Percentiles rank a stretch among this genome's conserved stretches.
Conservation (phyloP, 2,329 filamentous ascomycete species). For the Trichoderma sp. region DNA sequence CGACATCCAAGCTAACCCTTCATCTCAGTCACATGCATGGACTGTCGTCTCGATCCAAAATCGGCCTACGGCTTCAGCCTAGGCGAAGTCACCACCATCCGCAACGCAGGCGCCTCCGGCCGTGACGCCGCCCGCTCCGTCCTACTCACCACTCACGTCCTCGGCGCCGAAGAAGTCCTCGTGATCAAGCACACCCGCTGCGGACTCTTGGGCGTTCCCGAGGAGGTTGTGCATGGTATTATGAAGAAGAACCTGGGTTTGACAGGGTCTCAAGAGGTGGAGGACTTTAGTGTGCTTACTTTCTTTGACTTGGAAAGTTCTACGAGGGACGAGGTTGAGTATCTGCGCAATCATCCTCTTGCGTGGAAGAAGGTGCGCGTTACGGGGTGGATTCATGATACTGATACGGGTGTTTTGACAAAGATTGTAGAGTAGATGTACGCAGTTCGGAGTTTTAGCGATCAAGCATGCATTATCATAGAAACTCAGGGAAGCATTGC, state of each 20-base stretch:
- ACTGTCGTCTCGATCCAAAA: conserved; percentile 8
- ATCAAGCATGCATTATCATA: too few species aligned
- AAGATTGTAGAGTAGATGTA: not conserved
- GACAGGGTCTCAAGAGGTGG: conserved; percentile 4
- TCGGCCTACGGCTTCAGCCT: not conserved
- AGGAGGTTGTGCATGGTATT: not conserved
- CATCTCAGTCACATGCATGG: conserved; percentile 15
- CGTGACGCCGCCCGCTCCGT: conserved; percentile 5
- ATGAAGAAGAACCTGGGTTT: conserved; percentile 16
- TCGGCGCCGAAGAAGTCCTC: conserved; percentile 3
- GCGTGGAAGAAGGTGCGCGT: not conserved
- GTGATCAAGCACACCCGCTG: conserved; percentile 14
- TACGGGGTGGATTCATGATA: conserved; percentile 16
- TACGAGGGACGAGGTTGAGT: conserved; percentile 13
- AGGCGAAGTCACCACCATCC: conserved; percentile 13
- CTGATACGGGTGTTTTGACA: conserved; percentile 1
- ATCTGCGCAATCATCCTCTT: conserved; percentile 10
- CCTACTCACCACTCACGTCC: conserved; percentile 7
- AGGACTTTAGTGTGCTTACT: not conserved
- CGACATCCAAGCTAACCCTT: not conserved
- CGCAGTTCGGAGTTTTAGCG: not conserved
- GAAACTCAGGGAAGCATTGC: too few species aligned
- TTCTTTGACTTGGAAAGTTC: conserved; percentile 9
- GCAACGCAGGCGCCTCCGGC: conserved; percentile 11
- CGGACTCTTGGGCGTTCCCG: conserved; percentile 2